Conservation (phyloP, 1,284 basidiomycete species). For the Trametes versicolor region DNA sequence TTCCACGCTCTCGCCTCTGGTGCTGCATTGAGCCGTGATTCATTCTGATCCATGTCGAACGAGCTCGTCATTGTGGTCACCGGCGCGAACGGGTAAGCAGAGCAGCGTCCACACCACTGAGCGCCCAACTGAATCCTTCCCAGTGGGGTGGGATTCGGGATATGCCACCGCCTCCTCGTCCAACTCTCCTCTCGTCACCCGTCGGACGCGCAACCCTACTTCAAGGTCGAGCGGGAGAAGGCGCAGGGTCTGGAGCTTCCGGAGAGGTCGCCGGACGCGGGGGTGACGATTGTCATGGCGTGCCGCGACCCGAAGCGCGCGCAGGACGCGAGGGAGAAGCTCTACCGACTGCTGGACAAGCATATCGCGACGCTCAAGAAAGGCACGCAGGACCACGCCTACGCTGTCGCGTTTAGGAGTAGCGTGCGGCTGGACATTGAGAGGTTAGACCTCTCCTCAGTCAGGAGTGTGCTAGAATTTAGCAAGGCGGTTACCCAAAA, state of each 20-base stretch:
- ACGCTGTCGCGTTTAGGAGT: slow-evolving; percentile 66
- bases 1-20: not conserved
- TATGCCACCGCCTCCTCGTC: slow-evolving; percentile 82
- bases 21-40: too few relatives aligned
- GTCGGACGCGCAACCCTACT: slow-evolving; percentile 59
- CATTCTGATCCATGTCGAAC: slow-evolving; percentile 7
- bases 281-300: slow-evolving; percentile 84
- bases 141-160: slow-evolving; percentile 88
- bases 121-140: not conserved
- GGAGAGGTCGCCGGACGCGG: slow-evolving; percentile 41
- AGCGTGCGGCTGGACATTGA: slow-evolving; percentile 72
- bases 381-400: slow-evolving; percentile 53
- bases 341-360: slow-evolving; percentile 65
- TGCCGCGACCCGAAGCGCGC: slow-evolving; percentile 79
- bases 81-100: slow-evolving; percentile 70
- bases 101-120: not conserved
- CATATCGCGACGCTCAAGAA: slow-evolving; percentile 53
- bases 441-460: slow-evolving; percentile 71
- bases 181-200: slow-evolving; percentile 67
- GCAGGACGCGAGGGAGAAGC: slow-evolving; percentile 63
- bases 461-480: slow-evolving; percentile 74
- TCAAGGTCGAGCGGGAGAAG: slow-evolving; percentile 32
- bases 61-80: slow-evolving; percentile 69
- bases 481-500: slow-evolving; percentile 61
- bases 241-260: slow-evolving; percentile 10